A percentile compares a stretch with the other conserved stretches of the same genome.
Conservation (phyloP, 495 filamentous ascomycete genomes). For the Annulohypoxylon nitens region DNA sequence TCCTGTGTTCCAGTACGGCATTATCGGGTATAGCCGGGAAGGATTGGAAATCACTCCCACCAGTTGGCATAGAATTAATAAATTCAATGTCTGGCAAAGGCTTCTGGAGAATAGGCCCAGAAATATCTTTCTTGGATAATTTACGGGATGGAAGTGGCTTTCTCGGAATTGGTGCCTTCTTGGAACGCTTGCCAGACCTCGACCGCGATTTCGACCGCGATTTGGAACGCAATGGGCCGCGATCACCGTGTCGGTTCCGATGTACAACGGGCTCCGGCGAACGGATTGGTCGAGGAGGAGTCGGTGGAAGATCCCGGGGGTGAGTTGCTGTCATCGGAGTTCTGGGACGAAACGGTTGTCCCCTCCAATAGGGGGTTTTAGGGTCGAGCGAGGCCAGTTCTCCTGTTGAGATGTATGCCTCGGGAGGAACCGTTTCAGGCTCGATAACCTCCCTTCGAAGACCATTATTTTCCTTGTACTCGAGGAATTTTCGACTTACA, state of each 20-base stretch:
- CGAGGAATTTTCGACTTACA: constrained; percentile 37
- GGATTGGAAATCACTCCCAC: neutral
- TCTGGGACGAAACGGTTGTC: constrained; percentile 15
- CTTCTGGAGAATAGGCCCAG: neutral
- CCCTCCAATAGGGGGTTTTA: neutral
- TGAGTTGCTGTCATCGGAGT: constrained; percentile 22
- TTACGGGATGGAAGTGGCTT: neutral
- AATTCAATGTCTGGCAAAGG: neutral
- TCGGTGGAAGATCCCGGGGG: neutral
- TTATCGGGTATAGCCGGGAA: neutral
- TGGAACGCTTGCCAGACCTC: neutral
- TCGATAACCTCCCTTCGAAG: constrained; percentile 28
- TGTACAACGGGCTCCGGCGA: constrained; percentile 21
- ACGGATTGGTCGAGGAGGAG: neutral
- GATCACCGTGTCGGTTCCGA: constrained; percentile 14
- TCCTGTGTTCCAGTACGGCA: constrained; percentile 3
- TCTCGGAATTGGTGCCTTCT: neutral
- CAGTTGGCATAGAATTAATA: neutral
- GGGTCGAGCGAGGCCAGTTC: constrained; percentile 17
- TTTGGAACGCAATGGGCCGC: neutral
- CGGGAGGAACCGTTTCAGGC: constrained; percentile 30
- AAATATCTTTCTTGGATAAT: neutral
- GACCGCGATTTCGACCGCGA: neutral
- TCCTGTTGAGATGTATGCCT: constrained; percentile 19
- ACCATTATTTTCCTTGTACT: constrained; percentile 35